Base-by-base conservation (phyloP, 1,139 yeast species). In the Sugiyamaella xylanicola region DNA sequence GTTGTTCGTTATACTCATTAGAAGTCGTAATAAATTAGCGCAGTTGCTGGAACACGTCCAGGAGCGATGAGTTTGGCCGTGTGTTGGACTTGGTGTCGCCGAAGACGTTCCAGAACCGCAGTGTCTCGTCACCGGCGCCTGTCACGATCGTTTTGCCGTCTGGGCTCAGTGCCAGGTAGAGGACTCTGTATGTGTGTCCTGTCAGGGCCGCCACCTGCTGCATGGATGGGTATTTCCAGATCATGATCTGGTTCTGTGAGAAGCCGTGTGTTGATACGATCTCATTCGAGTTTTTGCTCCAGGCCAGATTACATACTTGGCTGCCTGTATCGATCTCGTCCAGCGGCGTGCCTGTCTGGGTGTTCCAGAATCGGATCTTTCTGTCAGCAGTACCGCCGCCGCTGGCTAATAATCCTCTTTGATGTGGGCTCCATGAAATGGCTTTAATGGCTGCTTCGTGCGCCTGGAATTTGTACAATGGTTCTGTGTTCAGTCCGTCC, bases 301-400 rank as follows among this genome's bases (percentile, higher is more conserved):
- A 93, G 4, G 86, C 82, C 68, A 95, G 79, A 67, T 92, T 92
- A 74, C 99, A 95, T 47, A 93, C 96, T 69, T 93, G 99, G 1
- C 97, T 89, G 0, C 97, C 97, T 0, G 98, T 91, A 68, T 92
- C 95, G 16, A 88, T 84, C 65, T 91, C 95, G 64, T 84, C 81
- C 16, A 89, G 69, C 58, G 86, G 80, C 32, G 78, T 72, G 0
- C 97, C 97, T 7, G 88, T 88, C 49, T 85, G 73, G 0, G 96
- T 88, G 69, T 91, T 92, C 99, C 99, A 93, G 21, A 92, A 85
- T 70, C 93, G 87, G 64, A 95, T 86, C 29, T 87, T 81, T 56
- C 93, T 83, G 71, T 93, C 99, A 1, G 96, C 95, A 0, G 98
- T 91, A 21, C 99, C 99, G 22, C 99, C 99, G 4, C 99, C 99